Percentiles rank a stretch among this genome's conserved stretches.
These are phyloP conservation scores for Nicotiana undulata DNA, from an alignment of 257 asterid genomes.

Conservation along the genomic window DNA sequence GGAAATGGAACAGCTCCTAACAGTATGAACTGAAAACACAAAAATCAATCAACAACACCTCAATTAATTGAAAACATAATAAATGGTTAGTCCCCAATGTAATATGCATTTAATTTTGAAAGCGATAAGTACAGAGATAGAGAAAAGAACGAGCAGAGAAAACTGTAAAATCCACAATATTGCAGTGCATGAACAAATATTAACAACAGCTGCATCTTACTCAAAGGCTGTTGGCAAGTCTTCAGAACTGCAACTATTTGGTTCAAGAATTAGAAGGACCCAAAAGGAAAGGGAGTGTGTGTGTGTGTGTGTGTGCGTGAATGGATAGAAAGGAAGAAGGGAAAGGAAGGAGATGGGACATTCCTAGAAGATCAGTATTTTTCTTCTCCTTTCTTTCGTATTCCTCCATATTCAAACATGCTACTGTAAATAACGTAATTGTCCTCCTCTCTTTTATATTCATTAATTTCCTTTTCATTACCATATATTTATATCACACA, in stretches of 20 bases:
- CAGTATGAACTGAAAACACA: slow-evolving; percentile 50
- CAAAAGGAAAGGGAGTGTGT: not conserved
- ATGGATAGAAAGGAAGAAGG: not conserved
- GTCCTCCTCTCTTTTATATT: not conserved
- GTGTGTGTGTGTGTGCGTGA: too few species aligned
- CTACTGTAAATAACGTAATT: not conserved
- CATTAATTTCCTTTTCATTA: not conserved
- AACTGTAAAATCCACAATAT: not conserved
- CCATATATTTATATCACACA: not conserved
- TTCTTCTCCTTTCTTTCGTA: not conserved
- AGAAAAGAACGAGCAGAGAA: not conserved
- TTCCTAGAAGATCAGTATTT: not conserved
- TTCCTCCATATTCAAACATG: not conserved
- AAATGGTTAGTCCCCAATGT: not conserved
- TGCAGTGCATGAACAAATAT: not conserved
- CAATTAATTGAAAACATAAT: not conserved
- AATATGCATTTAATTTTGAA: not conserved
- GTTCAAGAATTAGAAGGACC: not conserved
- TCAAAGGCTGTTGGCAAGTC: not conserved
- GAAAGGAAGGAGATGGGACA: not conserved
- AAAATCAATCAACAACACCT: slow-evolving; percentile 2
- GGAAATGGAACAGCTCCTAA: slow-evolving; percentile 99
- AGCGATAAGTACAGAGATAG: not conserved
- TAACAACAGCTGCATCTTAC: not conserved
- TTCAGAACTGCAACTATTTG: not conserved